Conservation (phyloP, 345 rosid species). For the Rhodamnia rubescens region DNA sequence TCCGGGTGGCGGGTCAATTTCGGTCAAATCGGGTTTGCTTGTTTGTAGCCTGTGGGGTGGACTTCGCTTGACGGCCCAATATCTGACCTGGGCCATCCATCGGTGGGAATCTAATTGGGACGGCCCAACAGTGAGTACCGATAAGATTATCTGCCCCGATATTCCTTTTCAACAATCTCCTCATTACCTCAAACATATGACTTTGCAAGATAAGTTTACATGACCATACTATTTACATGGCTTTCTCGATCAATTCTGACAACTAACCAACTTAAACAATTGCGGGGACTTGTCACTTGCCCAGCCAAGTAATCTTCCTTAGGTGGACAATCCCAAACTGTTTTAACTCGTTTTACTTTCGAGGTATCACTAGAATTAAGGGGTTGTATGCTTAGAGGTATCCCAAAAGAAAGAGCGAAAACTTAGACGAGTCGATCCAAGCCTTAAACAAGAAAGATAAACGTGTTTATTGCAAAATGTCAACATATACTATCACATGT, state of each 20-base stretch:
- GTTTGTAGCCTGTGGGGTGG: background rate
- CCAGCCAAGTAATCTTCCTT: background rate
- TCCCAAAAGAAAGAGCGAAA: background rate
- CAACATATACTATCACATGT: background rate
- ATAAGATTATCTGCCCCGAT: background rate
- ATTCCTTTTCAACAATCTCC: background rate
- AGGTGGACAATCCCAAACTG: background rate
- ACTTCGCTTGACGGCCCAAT: background rate
- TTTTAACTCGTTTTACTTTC: background rate
- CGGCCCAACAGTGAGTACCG: background rate
- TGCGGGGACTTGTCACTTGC: background rate
- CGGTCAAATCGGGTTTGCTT: background rate
- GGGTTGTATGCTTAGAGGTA: background rate
- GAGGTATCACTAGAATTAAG: background rate
- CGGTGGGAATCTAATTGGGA: background rate
- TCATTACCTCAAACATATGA: background rate
- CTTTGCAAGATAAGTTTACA: background rate
- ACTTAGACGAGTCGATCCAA: background rate
- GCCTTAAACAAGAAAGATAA: background rate
- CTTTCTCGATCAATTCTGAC: background rate
- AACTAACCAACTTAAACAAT: background rate
- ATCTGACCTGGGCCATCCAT: background rate
- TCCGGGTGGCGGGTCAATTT: background rate
- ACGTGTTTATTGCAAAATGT: background rate
- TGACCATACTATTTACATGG: background rate